Conservation (phyloP, 192 early-diverging fungal species). For the Linnemannia schmuckeri region DNA sequence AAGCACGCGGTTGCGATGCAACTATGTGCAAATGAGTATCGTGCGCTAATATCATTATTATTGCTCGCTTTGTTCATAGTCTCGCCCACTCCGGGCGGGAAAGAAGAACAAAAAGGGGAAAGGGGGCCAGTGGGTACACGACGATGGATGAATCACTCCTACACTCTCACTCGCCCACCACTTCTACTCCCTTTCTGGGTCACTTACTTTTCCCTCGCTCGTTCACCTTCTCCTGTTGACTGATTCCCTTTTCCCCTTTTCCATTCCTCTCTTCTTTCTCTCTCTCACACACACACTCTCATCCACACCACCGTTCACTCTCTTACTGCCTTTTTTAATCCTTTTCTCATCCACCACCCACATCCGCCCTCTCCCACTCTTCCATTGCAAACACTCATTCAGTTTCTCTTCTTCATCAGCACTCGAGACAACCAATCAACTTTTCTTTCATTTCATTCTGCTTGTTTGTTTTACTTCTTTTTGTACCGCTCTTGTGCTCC, state of each 20-base stretch:
- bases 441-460: not conserved
- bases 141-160: too few relatives aligned
- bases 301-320: not conserved
- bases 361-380: not conserved
- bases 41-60: too few relatives aligned
- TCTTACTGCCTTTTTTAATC: not conserved
- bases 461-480: not conserved
- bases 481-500: not conserved
- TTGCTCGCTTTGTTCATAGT: too few relatives aligned
- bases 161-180: not conserved
- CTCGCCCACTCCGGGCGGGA: not conserved
- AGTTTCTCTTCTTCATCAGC: not conserved
- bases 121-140: not conserved
- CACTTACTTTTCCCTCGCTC: not conserved
- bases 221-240: not conserved
- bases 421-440: not conserved
- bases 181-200: not conserved
- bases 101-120: not conserved
- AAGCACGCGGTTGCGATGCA: not conserved
- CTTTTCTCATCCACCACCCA: not conserved
- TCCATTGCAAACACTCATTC: not conserved
- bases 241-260: not conserved
- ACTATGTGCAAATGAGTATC: too few relatives aligned
- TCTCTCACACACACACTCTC: not conserved
- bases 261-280: slow-evolving; percentile 1